Conservation (phyloP, 306 rosid species). For the Prunus armeniaca region DNA sequence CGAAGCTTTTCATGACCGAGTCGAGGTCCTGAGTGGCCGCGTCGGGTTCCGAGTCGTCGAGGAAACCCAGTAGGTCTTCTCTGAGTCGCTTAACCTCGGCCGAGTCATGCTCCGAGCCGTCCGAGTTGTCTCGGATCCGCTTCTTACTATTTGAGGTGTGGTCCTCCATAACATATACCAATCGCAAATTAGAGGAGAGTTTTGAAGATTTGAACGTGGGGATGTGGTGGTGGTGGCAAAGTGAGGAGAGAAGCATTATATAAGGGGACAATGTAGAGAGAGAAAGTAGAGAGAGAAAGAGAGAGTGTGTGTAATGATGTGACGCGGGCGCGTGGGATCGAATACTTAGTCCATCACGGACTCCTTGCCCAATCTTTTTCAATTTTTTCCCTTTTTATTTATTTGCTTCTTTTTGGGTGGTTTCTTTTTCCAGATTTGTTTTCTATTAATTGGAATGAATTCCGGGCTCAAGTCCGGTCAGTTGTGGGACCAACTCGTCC, state of each 20-base stretch:
- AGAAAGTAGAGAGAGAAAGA: conserved; percentile 36
- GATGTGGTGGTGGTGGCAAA: conserved; percentile 5
- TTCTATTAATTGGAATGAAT: conserved; percentile 44
- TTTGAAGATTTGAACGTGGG: background rate
- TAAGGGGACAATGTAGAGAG: conserved; percentile 69
- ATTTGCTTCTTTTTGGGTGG: conserved; percentile 21
- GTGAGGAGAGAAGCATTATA: conserved; percentile 43
- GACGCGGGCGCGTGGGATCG: conserved; percentile 80
- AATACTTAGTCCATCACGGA: conserved; percentile 60
- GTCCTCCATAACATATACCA: conserved; percentile 35
- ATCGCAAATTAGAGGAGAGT: too few relatives aligned
- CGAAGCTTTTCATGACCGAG: conserved; percentile 66
- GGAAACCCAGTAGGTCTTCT: conserved; percentile 60
- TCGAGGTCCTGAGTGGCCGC: conserved; percentile 65
- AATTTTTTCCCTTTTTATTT: background rate
- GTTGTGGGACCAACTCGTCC: conserved; percentile 33
- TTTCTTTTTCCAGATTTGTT: conserved; percentile 28
- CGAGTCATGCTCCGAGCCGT: conserved; percentile 44
- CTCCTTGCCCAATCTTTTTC: conserved; percentile 38
- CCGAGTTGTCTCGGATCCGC: conserved; percentile 54
- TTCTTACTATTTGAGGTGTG: conserved; percentile 23
- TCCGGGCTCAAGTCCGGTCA: conserved; percentile 53
- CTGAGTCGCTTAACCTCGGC: conserved; percentile 59
- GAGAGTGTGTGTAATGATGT: conserved; percentile 45
- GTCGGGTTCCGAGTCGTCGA: conserved; percentile 53